phyloP scores from a whole-genome alignment of 345 rosid genomes.

The Geranium rotundifolium region DNA sequence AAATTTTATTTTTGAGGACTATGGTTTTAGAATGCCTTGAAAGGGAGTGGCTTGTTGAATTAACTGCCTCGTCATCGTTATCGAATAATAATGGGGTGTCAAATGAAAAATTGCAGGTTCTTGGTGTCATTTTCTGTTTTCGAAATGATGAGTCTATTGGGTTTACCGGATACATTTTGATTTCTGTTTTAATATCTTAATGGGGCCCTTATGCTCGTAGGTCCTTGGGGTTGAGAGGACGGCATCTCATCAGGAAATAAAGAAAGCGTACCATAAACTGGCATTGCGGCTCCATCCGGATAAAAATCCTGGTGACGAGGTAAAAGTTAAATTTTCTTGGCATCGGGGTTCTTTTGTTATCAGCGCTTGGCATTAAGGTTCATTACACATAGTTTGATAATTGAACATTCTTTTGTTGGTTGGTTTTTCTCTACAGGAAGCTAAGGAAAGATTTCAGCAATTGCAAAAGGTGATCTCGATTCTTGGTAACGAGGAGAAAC shows the following conservation, averaged over 20 bases:
- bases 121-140: not conserved
- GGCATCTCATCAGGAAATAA: constrained; percentile 75
- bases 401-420: not conserved
- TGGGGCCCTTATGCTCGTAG: constrained; percentile 22
- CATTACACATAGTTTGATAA: not conserved
- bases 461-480: constrained; percentile 83
- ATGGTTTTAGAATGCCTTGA: not conserved
- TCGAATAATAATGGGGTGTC: not conserved
- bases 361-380: not conserved
- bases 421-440: constrained; percentile 37
- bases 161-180: not conserved
- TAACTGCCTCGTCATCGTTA: not conserved
- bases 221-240: constrained; percentile 63
- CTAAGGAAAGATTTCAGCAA: constrained; percentile 92
- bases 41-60: not conserved
- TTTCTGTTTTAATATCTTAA: not conserved
- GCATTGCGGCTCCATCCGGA: constrained; percentile 88
- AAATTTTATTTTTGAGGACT: no score
- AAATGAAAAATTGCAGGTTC: not conserved
- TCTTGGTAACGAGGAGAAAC: constrained; percentile 82
- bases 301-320: constrained; percentile 86
- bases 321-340: constrained; percentile 7
- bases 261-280: constrained; percentile 80
- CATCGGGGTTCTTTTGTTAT: not conserved
- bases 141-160: no score